Conservation (phyloP, 768 basidiomycete genomes). For the Wakefieldia striispora region DNA sequence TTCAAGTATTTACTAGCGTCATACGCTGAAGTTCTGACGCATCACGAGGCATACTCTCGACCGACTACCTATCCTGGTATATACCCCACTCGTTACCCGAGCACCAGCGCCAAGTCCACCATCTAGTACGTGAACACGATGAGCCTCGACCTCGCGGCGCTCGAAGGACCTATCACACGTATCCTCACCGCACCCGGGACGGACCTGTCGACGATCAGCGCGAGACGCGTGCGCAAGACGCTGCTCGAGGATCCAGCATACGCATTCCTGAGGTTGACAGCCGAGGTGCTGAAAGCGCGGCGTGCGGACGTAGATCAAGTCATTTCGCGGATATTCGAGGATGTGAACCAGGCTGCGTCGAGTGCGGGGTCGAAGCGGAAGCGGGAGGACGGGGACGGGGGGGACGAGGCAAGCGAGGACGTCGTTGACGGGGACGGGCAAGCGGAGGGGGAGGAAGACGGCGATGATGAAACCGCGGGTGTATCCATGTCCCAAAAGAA, state of each 20-base stretch:
- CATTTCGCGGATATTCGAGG: conserved; percentile 65
- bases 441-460: background rate
- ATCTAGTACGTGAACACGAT: conserved; percentile 31
- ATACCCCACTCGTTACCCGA: no score
- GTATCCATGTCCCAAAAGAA: conserved; percentile 40
- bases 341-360: conserved; percentile 42
- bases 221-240: conserved; percentile 84
- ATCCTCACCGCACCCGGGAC: conserved; percentile 77
- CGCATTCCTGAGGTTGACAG: conserved; percentile 47
- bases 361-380: conserved; percentile 27
- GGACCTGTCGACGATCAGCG: conserved; percentile 78
- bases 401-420: background rate
- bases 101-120: no score
- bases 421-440: background rate
- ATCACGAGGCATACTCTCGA: background rate
- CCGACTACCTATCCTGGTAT: background rate
- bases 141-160: conserved; percentile 50
- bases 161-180: conserved; percentile 60
- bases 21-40: no score
- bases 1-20: no score
- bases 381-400: conserved; percentile 22
- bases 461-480: conserved; percentile 17
- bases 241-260: conserved; percentile 42
- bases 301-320: conserved; percentile 66
- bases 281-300: conserved; percentile 61